These are phyloP conservation scores for Nitzschia putrida DNA, from an alignment of 108 stramenopile genomes.

Conservation along the genomic window DNA sequence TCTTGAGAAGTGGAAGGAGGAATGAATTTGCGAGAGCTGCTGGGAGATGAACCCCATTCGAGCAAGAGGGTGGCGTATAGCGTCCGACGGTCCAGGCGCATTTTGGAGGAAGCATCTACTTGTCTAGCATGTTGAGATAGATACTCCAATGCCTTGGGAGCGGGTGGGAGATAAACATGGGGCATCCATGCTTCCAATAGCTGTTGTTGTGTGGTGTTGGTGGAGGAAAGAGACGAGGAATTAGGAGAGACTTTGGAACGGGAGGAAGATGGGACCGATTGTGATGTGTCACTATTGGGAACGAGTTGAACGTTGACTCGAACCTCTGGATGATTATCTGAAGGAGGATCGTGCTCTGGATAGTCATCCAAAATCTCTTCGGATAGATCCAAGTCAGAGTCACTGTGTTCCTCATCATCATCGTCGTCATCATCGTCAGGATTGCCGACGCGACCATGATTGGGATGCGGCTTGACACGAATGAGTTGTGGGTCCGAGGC, in stretches of 20 bases:
- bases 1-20: constrained; percentile 46
- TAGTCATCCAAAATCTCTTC: constrained; percentile 50
- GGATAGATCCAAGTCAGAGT: constrained; percentile 32
- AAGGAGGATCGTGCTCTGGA: constrained; percentile 6
- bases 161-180: constrained; percentile 68
- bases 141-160: constrained; percentile 21
- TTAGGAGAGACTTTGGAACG: constrained; percentile 6
- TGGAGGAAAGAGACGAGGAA: constrained; percentile 13
- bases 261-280: neutral
- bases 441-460: constrained; percentile 50
- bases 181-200: constrained; percentile 65
- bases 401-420: constrained; percentile 30
- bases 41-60: constrained; percentile 58
- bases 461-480: constrained; percentile 20
- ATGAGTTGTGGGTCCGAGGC: constrained; percentile 39
- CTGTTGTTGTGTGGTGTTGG: constrained; percentile 15
- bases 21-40: constrained; percentile 57
- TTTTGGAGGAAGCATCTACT: constrained; percentile 59
- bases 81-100: constrained; percentile 75
- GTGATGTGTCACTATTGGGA: no score
- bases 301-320: constrained; percentile 58
- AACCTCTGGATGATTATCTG: neutral
- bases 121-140: constrained; percentile 33
- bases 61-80: constrained; percentile 70
- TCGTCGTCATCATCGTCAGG: constrained; percentile 73